These are phyloP conservation scores for Lanmaoa rubissima DNA, from an alignment of 768 basidiomycete species.

Conservation along the genomic window DNA sequence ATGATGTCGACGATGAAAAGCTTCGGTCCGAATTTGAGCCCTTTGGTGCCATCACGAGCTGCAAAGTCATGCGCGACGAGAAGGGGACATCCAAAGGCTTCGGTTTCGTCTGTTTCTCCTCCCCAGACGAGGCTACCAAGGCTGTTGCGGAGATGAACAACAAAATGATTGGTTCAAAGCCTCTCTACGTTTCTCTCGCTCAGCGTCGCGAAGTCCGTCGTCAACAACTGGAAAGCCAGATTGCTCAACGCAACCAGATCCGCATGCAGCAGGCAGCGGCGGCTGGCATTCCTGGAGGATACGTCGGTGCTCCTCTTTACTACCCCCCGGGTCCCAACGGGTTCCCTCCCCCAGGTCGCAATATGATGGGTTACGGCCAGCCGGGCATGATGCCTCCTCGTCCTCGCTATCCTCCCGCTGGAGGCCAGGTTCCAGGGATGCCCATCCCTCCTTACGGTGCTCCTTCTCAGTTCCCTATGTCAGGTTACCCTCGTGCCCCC, in stretches of 20 bases:
- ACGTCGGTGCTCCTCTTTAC: slow-evolving; percentile 54
- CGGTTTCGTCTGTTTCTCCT: slow-evolving; percentile 98
- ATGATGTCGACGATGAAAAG: slow-evolving; percentile 96
- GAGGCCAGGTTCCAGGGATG: slow-evolving; percentile 73
- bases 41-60: slow-evolving; percentile 95
- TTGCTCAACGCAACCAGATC: slow-evolving; percentile 94
- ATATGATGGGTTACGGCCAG: slow-evolving; percentile 79
- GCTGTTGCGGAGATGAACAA: slow-evolving; percentile 99
- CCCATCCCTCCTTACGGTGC: slow-evolving; percentile 75
- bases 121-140: slow-evolving; percentile 98
- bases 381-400: slow-evolving; percentile 88
- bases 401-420: slow-evolving; percentile 73
- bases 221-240: slow-evolving; percentile 98
- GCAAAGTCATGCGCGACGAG: slow-evolving; percentile 99
- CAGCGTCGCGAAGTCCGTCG: slow-evolving; percentile 97
- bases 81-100: slow-evolving; percentile 93
- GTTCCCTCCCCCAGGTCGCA: slow-evolving; percentile 71
- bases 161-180: slow-evolving; percentile 99
- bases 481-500: slow-evolving; percentile 59
- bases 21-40: slow-evolving; percentile 95
- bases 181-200: slow-evolving; percentile 96
- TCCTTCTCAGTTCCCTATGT: slow-evolving; percentile 73
- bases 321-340: slow-evolving; percentile 69
- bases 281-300: slow-evolving; percentile 68
- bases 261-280: slow-evolving; percentile 95